These are phyloP conservation scores for Mycothermus thermophilus DNA, from an alignment of 495 filamentous ascomycete species.

Conservation along the genomic window DNA sequence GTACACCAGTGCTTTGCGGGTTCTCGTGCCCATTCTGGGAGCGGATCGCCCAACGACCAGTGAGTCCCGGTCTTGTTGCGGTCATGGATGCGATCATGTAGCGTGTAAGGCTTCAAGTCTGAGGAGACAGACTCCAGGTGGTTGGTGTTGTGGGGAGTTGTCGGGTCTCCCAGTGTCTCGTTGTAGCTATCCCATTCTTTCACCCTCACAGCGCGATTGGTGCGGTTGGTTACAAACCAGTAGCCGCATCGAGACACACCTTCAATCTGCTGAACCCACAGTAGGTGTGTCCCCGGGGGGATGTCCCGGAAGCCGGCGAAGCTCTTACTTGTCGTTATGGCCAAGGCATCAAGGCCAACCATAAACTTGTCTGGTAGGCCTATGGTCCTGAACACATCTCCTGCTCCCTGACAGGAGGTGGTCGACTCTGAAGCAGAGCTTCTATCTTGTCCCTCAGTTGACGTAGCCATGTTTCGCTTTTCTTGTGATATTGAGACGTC, in stretches of 20 bases:
- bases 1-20: conserved; percentile 23
- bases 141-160: no score
- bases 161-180: conserved; percentile 30
- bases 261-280: conserved; percentile 41
- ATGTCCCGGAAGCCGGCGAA: conserved; percentile 43
- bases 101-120: conserved; percentile 25
- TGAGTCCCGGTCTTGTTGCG: not conserved
- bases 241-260: conserved; percentile 39
- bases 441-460: no score
- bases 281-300: conserved; percentile 44
- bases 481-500: no score
- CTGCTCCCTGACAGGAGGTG: no score
- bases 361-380: conserved; percentile 28
- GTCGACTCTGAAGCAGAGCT: no score
- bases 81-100: conserved; percentile 8
- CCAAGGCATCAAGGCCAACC: conserved; percentile 33
- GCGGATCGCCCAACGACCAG: not conserved
- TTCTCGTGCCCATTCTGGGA: conserved; percentile 1
- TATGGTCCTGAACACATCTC: conserved; percentile 32
- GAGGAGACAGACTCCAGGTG: conserved; percentile 25
- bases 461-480: no score
- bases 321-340: conserved; percentile 28
- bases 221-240: conserved; percentile 39
- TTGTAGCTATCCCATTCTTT: conserved; percentile 48
- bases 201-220: conserved; percentile 32